Base-by-base conservation (phyloP, 441 rosid genomes). In the Theobroma grandiflorum region DNA sequence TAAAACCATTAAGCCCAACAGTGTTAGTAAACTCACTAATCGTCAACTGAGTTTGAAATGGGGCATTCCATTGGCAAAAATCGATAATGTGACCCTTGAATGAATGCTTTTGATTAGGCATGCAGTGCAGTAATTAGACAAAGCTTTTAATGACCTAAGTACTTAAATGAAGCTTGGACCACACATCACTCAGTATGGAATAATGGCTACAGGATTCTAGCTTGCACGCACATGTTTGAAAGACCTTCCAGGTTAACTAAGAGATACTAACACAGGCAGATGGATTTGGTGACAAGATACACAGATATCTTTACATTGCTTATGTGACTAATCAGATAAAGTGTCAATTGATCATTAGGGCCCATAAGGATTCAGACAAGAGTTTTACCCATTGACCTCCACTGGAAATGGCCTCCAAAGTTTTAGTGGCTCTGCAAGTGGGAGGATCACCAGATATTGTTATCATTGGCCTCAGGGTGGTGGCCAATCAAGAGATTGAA, bases 371-470 rank as follows among this genome's bases (percentile, higher is more conserved):
- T 87, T 83, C 52, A 79, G 75, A 79, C 79, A 78, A 59, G 79
- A 83, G 82, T 85, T 84, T 78, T 75, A 79, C 74, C 83, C 86
- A 82, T 87, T 85, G 90, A 88, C 87, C 85, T 84, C 84, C 75
- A 67, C 77, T 65, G 68, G 63, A 61, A 72, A 80, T 82, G 86
- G 82, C 73, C 78, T 84, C 88, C 79, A 78, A 73, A 66, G 65
- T 79, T 81, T 52, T 74, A 89, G 91, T 89, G 89, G 88, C 82
- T 82, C 61, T 74, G 78, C 84, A 79, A 85, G 91, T 90, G 90
- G 89, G 77, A 82, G 84, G 86, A 81, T 80, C 88, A 84, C 76
- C 58, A 52, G 79, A 63, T 45, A 80, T 69, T 80, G 81, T 59
- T 87, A 86, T 84, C 82, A 89, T 84, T 85, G 67, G 77, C 83